A percentile compares a stretch with the other conserved stretches of the same genome.
phyloP scores from a whole-genome alignment of 1,284 basidiomycete genomes.

The Microbotryum intermedium region DNA sequence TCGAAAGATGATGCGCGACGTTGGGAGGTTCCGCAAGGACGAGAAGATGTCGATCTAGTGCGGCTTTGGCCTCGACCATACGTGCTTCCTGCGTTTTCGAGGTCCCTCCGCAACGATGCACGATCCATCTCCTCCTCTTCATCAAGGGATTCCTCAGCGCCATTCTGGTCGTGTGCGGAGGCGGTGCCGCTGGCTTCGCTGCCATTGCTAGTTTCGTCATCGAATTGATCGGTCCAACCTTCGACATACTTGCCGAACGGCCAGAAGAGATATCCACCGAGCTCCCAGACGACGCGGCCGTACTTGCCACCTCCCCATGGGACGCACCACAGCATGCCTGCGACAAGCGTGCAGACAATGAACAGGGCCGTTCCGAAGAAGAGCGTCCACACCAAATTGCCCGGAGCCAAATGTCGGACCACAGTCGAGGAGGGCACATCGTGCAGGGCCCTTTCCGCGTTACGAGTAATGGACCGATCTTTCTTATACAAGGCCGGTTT shows the following conservation, averaged over 20 bases:
- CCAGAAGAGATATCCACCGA: slow-evolving; percentile 96
- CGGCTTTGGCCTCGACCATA: no score
- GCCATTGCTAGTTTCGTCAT: slow-evolving; percentile 22
- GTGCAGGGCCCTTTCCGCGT: slow-evolving; percentile 90
- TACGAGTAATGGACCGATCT: slow-evolving; percentile 86
- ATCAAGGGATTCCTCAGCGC: slow-evolving; percentile 20
- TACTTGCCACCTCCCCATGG: slow-evolving; percentile 74
- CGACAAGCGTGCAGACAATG: slow-evolving; percentile 57
- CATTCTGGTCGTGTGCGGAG: slow-evolving; percentile 26
- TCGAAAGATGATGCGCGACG: no score
- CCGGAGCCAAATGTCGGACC: slow-evolving; percentile 73
- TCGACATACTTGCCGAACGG: slow-evolving; percentile 99
- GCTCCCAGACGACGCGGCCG: slow-evolving; percentile 75
- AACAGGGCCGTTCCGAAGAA: slow-evolving; percentile 89
- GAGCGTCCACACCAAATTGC: slow-evolving; percentile 85
- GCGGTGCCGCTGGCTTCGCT: neutral
- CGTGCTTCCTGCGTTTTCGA: no score
- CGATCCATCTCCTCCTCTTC: slow-evolving; percentile 16
- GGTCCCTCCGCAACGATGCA: no score
- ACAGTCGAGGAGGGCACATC: slow-evolving; percentile 83
- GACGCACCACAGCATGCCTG: slow-evolving; percentile 60
- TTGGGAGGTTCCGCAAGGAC: no score
- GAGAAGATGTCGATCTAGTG: no score
- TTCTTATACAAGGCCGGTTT: slow-evolving; percentile 99
- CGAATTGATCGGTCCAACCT: slow-evolving; percentile 52